Percentiles rank a stretch among this genome's conserved stretches.
Evolutionary conservation across 2,329 filamentous ascomycete genomes (phyloP).

Genomic region (Fusarium xyrophilum): DNA sequence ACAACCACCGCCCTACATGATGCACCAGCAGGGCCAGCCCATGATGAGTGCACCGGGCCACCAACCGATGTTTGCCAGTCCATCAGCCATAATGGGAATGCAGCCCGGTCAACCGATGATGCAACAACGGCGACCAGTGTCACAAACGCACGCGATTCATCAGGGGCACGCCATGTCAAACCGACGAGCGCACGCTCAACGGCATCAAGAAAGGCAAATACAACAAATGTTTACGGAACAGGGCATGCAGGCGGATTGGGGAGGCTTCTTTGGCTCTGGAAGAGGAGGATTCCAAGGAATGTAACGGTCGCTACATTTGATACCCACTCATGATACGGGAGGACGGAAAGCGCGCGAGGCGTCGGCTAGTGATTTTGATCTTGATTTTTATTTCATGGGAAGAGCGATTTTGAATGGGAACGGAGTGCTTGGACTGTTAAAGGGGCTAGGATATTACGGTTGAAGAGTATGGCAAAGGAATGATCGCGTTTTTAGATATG

Average conservation of each 20-base stretch:
- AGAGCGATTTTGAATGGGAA: conserved; percentile 36
- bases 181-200: conserved; percentile 38
- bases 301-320: conserved; percentile 49
- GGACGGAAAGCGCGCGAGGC: conserved; percentile 38
- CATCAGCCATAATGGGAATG: conserved; percentile 53
- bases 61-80: conserved; percentile 52
- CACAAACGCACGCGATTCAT: conserved; percentile 38
- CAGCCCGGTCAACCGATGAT: conserved; percentile 45
- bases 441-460: conserved; percentile 12
- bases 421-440: conserved; percentile 21
- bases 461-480: conserved; percentile 18
- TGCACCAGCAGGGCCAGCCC: conserved; percentile 53
- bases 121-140: conserved; percentile 35
- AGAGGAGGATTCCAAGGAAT: conserved; percentile 53
- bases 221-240: conserved; percentile 59
- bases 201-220: conserved; percentile 52
- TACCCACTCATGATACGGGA: conserved; percentile 49
- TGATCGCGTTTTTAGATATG: conserved; percentile 29
- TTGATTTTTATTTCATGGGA: conserved; percentile 34
- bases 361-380: conserved; percentile 37
- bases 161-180: conserved; percentile 36
- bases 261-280: conserved; percentile 55
- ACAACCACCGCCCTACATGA: conserved; percentile 73
- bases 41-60: conserved; percentile 53
- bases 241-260: conserved; percentile 55